Evolutionary conservation across 345 rosid species (phyloP), one percentile per base, ranked within the genome.

Genomic region (Atalantia buxifolia): DNA sequence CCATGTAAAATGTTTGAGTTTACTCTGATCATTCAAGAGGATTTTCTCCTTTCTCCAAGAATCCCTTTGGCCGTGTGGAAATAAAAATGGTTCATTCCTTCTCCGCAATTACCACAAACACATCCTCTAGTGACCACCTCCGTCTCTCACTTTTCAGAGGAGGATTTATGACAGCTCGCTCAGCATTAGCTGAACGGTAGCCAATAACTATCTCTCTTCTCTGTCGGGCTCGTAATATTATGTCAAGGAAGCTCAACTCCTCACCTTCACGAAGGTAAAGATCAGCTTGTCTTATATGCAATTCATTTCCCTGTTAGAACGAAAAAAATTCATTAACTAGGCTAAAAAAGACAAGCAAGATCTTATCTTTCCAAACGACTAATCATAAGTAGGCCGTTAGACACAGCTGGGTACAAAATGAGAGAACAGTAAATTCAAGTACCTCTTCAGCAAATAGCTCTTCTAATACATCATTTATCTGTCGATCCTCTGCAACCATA

Each of bases 361-460:
- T 45, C 13, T 45, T 45, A 45, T 45, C 16, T 45, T 12, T 45
- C 18, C 35, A 42, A 28, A 21, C 7, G 22, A 64, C 45, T 4
- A 42, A 24, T 42, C 12, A 18, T 22, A n/a, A 66, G 14, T 25
- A 16, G 5, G 33, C 4, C 9, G 2, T 42, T 40, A 35, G 56
- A 40, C 56, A 5, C 55, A 40, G 19, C 33, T 68, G 55, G 72
- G 31, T 27, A 72, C 22, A 64, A 28, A 27, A 33, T 56, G 48
- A 72, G 24, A 10, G 64, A n/a, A n/a, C n/a, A 9, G 22, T 21
- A 21, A 50, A 19, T 31, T 35, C 16, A 66, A 71, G 9, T 88
- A 90, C 96, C 96, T 92, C 96, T 79, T 92, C 96, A 2, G 92
- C 90, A 10, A 90, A 90, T 33, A 92, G 90, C 86, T 92, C 95